Evolutionary conservation across 805 yeast genomes (phyloP).

Genomic region (Brettanomyces bruxellensis): DNA sequence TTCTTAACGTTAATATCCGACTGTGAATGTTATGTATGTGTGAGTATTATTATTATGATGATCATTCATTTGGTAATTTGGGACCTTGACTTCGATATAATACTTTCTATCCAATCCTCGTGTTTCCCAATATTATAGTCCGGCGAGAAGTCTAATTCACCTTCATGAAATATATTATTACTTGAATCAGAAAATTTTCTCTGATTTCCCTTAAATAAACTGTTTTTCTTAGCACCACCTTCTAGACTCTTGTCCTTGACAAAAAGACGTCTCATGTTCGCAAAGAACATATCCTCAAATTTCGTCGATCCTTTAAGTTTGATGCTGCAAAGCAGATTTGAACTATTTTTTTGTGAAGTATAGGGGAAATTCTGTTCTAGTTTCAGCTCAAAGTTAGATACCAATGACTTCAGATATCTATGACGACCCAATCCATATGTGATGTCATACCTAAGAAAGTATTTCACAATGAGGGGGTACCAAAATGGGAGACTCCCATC

Average conservation of each 20-base stretch:
- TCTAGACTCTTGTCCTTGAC: neutral
- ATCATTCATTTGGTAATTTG: too few species aligned
- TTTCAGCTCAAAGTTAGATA: conserved; percentile 10
- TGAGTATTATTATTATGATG: too few species aligned
- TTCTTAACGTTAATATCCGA: too few species aligned
- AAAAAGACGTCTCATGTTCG: neutral
- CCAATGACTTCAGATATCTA: conserved; percentile 12
- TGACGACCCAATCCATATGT: conserved; percentile 9
- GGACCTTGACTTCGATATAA: too few species aligned
- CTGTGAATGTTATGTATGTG: too few species aligned
- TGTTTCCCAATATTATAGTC: too few species aligned
- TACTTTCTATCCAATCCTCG: too few species aligned
- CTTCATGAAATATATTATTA: too few species aligned
- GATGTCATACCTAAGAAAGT: conserved; percentile 10
- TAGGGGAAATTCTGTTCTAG: conserved; percentile 5
- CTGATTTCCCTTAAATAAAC: too few species aligned
- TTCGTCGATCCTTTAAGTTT: conserved; percentile 1
- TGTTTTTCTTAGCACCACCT: too few species aligned
- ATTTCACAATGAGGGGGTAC: conserved; percentile 13
- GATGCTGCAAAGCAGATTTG: neutral
- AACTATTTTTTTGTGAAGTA: neutral
- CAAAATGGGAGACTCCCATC: conserved; percentile 7
- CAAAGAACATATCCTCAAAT: conserved; percentile 3
- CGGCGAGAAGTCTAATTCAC: too few species aligned
- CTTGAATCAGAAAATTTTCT: too few species aligned